Percentiles rank a stretch among this genome's conserved stretches.
phyloP scores from a whole-genome alignment of 495 filamentous ascomycete genomes.

The Clavariopsis aquatica region DNA sequence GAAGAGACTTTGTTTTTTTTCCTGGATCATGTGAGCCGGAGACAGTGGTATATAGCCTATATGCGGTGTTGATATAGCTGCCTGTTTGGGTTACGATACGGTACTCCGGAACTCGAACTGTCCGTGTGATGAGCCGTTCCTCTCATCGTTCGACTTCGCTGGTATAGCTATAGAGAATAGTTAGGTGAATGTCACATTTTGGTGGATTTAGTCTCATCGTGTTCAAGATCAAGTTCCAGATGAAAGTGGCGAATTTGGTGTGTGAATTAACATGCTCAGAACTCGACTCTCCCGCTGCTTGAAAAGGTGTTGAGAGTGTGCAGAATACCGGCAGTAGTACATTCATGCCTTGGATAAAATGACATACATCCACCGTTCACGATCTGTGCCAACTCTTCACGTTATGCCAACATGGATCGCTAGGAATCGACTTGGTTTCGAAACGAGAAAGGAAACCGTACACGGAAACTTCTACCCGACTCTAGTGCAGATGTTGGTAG shows the following conservation, averaged over 20 bases:
- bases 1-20: conserved; percentile 4
- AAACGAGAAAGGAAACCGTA: neutral
- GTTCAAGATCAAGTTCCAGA: neutral
- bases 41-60: conserved; percentile 23
- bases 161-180: neutral
- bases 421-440: neutral
- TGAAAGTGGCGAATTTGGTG: neutral
- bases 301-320: neutral
- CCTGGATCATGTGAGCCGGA: conserved; percentile 9
- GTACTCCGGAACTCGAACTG: neutral
- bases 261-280: neutral
- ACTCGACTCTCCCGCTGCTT: neutral
- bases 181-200: neutral
- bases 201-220: neutral
- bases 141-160: neutral
- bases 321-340: conserved; percentile 24
- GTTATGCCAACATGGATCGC: neutral
- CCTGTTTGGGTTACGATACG: neutral
- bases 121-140: neutral
- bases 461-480: neutral
- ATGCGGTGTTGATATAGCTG: conserved; percentile 31
- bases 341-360: conserved; percentile 32
- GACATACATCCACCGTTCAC: neutral
- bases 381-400: neutral
- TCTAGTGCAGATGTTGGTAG: neutral